Conservation (phyloP, 163 green algal species). For the Volvox carteri region DNA sequence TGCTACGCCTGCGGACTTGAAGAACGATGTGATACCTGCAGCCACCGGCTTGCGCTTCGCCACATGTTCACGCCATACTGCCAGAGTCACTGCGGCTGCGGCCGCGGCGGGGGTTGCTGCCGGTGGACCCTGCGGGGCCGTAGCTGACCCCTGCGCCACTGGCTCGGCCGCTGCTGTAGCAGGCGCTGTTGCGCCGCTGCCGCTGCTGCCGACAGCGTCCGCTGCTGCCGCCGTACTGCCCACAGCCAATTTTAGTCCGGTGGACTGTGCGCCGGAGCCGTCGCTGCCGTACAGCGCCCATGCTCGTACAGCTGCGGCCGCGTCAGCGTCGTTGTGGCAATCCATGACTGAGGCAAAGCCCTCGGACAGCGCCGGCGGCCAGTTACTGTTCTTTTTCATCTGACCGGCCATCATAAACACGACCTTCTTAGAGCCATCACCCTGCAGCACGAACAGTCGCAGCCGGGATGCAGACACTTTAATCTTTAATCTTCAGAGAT, state of each 20-base stretch:
- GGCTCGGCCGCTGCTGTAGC: neutral
- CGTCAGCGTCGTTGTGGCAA: conserved; percentile 59
- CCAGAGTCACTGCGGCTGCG: neutral
- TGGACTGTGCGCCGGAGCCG: neutral
- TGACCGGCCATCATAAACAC: conserved; percentile 53
- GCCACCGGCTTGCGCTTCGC: neutral
- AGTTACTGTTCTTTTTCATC: conserved; percentile 25
- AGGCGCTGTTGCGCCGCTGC: neutral
- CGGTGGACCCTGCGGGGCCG: too few species aligned
- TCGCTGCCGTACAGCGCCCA: conserved; percentile 56
- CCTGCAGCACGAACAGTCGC: conserved; percentile 42
- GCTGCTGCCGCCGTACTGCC: neutral
- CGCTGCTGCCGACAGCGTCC: neutral
- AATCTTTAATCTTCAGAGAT: too few species aligned
- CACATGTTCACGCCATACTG: conserved; percentile 10
- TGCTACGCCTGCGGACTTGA: conserved; percentile 17
- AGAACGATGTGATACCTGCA: conserved; percentile 25
- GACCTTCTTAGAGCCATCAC: neutral
- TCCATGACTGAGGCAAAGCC: conserved; percentile 69
- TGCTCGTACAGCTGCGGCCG: conserved; percentile 59
- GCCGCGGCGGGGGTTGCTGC: neutral
- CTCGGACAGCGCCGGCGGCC: conserved; percentile 54
- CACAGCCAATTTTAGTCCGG: neutral
- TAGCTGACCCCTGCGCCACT: neutral
- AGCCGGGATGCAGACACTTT: too few species aligned